These are phyloP conservation scores for Puccinia hordei DNA, from an alignment of 1,284 basidiomycete species.

Conservation along the genomic window DNA sequence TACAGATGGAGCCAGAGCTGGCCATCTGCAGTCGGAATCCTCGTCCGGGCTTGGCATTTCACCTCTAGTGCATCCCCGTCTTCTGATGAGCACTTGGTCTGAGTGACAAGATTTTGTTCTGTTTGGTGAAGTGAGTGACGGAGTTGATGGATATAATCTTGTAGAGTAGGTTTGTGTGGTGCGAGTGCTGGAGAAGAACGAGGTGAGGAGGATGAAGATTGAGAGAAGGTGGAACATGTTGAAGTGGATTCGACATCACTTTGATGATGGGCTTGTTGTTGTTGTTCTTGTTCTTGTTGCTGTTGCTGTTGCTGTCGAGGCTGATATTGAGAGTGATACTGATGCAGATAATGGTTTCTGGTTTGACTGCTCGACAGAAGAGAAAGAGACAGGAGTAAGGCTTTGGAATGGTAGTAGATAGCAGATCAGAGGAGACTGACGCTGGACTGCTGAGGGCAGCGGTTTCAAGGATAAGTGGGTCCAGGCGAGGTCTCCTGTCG, in stretches of 20 bases:
- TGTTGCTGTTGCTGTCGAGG: not conserved
- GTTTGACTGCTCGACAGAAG: slow-evolving; percentile 53
- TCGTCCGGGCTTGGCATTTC: slow-evolving; percentile 92
- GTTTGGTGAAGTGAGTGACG: not conserved
- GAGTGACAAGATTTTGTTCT: not conserved
- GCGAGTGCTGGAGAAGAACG: not conserved
- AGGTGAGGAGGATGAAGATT: not conserved
- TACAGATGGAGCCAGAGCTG: slow-evolving; percentile 92
- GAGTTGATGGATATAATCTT: slow-evolving; percentile 1
- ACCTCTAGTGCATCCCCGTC: slow-evolving; percentile 61
- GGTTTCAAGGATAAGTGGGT: slow-evolving; percentile 56
- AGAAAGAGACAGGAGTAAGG: not conserved
- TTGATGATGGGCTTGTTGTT: not conserved
- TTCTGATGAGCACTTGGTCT: too few species aligned
- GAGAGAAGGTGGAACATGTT: slow-evolving; percentile 1
- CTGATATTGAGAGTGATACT: slow-evolving; percentile 53
- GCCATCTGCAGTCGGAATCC: slow-evolving; percentile 94
- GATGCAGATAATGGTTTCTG: slow-evolving; percentile 57
- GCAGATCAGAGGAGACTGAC: slow-evolving; percentile 52
- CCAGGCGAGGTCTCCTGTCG: slow-evolving; percentile 54
- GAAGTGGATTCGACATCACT: not conserved
- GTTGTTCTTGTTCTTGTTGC: not conserved
- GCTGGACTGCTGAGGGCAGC: slow-evolving; percentile 55
- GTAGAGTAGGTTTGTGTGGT: not conserved
- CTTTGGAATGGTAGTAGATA: not conserved